Percentiles rank a stretch among this genome's conserved stretches.
Evolutionary conservation across 441 rosid genomes (phyloP).

Genomic region (Arabidopsis lyrata): DNA sequence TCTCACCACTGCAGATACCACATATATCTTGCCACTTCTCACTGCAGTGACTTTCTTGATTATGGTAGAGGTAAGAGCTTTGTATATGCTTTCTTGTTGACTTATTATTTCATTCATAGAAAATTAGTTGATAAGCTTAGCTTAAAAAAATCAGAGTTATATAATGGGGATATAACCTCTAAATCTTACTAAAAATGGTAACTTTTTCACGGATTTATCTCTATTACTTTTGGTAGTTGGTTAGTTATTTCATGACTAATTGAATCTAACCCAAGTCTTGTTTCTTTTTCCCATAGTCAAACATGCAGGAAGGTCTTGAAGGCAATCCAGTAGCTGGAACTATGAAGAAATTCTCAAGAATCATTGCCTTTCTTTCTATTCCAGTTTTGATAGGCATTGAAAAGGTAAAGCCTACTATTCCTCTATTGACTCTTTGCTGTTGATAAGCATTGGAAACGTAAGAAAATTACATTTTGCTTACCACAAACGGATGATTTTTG

Average conservation of each 20-base stretch:
- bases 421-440: slow-evolving; percentile 6
- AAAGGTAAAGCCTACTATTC: slow-evolving; percentile 38
- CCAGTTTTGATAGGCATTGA: slow-evolving; percentile 56
- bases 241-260: neutral
- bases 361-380: slow-evolving; percentile 52
- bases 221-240: neutral
- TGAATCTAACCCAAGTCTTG: neutral
- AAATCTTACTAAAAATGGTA: neutral
- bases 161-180: slow-evolving; percentile 6
- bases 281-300: slow-evolving; percentile 44
- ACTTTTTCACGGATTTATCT: slow-evolving; percentile 1
- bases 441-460: slow-evolving; percentile 9
- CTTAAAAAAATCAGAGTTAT: neutral
- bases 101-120: neutral
- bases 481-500: neutral
- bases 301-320: slow-evolving; percentile 57
- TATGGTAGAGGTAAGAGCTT: slow-evolving; percentile 53
- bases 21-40: slow-evolving; percentile 56
- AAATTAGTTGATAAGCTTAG: slow-evolving; percentile 14
- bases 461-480: slow-evolving; percentile 10
- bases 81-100: slow-evolving; percentile 5
- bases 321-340: slow-evolving; percentile 59
- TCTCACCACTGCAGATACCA: slow-evolving; percentile 58
- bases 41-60: slow-evolving; percentile 56
- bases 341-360: slow-evolving; percentile 56